Evolutionary conservation across 768 basidiomycete genomes (phyloP), one percentile per base, ranked within the genome.

Genomic region (Boletellus sp.): DNA sequence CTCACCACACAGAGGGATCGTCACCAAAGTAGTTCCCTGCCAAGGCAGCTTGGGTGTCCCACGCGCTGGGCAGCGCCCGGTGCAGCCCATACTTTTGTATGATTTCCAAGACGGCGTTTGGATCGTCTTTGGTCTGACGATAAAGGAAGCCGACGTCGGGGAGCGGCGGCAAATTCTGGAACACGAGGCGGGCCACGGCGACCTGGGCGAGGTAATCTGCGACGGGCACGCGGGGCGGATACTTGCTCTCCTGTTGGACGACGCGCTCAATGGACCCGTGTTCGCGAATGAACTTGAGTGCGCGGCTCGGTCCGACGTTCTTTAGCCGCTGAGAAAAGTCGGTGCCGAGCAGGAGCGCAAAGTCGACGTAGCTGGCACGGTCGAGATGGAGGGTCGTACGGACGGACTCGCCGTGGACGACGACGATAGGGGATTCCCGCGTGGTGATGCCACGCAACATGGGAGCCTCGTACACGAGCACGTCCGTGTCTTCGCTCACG

Each of bases 401-500:
- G 17, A 93, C 72, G 3, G 83, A 76, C 1, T 75, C 56, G 5
- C 88, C 90, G 15, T 78, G 80, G 42, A 94, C 74, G 44, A 84
- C 52, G 33, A 78, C 66, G 4, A 96, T 74, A 6, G 90, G 84
- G 1, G 71, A 73, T 23, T 72, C 67, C 3, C 77, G 74, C 39
- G 70, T 78, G 13, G 89, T 84, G 38, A 94, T 70, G 62, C 90
- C 88, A 31, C 89, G 86, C 16, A 96, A 61, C 40, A 96, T 73
- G 0, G 92, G 90, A 0, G 84, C 91, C 56, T 82, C 88, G 66
- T 91, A 92, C 2, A 88, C 73, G 35, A 93, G 72, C 13, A 92
- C 90, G 58, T 93, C 90, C 20, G 89, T 90, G 65, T 96, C 94
- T 70, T 96, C 94, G 55, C 88, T 94, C 4, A 81, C 89, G 17